Base-by-base conservation (phyloP, 768 basidiomycete species). In the Jaapia argillacea region DNA sequence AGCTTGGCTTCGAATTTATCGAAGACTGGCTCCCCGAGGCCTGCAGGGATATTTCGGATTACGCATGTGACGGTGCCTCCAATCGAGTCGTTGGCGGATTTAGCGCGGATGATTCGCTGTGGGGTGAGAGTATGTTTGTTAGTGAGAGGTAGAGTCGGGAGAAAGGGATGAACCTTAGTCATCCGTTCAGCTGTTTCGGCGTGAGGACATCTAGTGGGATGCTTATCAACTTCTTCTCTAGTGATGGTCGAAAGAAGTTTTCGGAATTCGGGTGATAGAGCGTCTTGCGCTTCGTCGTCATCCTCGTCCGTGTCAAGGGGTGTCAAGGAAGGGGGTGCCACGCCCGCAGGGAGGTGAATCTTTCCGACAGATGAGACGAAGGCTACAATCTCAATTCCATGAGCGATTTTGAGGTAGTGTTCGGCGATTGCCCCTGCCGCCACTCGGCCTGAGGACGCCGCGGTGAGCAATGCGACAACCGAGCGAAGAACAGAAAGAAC, bases 391-490 rank as follows among this genome's bases (percentile, higher is more conserved):
- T 97, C 89, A 48, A 98, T 79, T 22, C 90, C 90, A 58, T 84
- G 82, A 6, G 79, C 91, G 42, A 77, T 61, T 52, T 79, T 87
- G 43, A 99, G 75, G 63, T 97, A 99, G 60, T 80, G 89, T 65
- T 98, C 96, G 4, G 96, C 96, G 54, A 99, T 97, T 7, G 96
- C 91, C 25, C 96, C 96, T 6, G 96, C 96, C 4, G 96, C 96
- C 24, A 99, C 96, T 41, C 96, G 86, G 22, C 88, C 88, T 91
- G 53, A 35, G 23, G 21, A 40, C 21, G 43, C 24, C 14, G 26
- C 33, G 18, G 37, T 33, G 36, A 21, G 27, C 22, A 6, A 20
- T 37, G 23, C 13, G 24, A n/a, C 23, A 22, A 12, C 18, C 16
- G 13, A 44, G 13, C 13, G 5, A 3, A 14, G 6, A 40, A 14